Evolutionary conservation across 192 early-diverging fungal species (phyloP).

Genomic region (Phlyctochytrium bullatum): DNA sequence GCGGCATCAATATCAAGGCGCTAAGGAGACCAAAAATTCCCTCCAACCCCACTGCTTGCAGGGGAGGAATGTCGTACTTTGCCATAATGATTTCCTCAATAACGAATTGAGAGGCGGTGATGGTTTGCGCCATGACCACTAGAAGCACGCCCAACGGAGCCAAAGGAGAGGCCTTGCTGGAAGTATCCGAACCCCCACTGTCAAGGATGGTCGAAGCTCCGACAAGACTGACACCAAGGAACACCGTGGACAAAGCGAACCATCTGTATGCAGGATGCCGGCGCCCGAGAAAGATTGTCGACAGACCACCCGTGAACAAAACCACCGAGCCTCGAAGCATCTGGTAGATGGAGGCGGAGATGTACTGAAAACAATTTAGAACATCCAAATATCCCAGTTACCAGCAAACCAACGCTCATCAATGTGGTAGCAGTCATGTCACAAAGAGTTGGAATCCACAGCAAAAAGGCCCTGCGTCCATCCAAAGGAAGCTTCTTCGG

Average conservation of each 20-base stretch:
- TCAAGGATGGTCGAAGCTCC: conserved; percentile 44
- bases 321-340: conserved; percentile 97
- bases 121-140: conserved; percentile 86
- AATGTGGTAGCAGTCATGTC: conserved; percentile 79
- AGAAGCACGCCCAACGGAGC: conserved; percentile 76
- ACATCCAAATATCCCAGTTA: background rate
- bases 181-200: conserved; percentile 4
- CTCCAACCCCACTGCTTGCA: conserved; percentile 92
- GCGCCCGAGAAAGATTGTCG: conserved; percentile 78
- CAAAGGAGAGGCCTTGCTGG: background rate
- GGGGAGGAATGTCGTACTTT: conserved; percentile 73
- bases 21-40: conserved; percentile 85
- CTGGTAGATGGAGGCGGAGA: conserved; percentile 87
- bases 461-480: conserved; percentile 56
- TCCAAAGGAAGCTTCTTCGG: conserved; percentile 40
- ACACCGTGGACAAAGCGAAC: conserved; percentile 77
- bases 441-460: conserved; percentile 80
- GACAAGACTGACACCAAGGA: conserved; percentile 85
- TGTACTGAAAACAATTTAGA: conserved; percentile 40
- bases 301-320: conserved; percentile 89
- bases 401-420: conserved; percentile 96
- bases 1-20: conserved; percentile 64
- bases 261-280: conserved; percentile 77
- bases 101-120: conserved; percentile 94
- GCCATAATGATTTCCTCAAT: conserved; percentile 91